Percentiles rank a stretch among this genome's conserved stretches.
phyloP scores from a whole-genome alignment of 768 basidiomycete genomes.

The Suillus weaverae region DNA sequence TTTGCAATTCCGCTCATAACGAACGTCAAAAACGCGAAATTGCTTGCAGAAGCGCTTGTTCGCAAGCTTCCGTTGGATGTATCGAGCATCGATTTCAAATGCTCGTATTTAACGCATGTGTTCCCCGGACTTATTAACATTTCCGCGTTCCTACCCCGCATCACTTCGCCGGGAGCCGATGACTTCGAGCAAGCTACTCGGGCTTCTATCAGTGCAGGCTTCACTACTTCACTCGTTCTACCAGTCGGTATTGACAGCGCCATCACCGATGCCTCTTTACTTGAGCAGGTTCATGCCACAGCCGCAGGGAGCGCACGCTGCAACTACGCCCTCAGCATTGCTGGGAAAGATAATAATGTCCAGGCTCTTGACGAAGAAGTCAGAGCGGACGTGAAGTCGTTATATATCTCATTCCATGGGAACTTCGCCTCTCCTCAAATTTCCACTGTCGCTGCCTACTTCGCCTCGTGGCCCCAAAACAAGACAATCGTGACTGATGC shows the following conservation, averaged over 20 bases:
- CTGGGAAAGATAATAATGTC: slow-evolving; percentile 70
- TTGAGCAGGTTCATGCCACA: slow-evolving; percentile 70
- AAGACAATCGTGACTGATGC: slow-evolving; percentile 96
- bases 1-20: slow-evolving; percentile 97
- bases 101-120: slow-evolving; percentile 83
- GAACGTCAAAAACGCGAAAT: slow-evolving; percentile 97
- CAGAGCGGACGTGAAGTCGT: slow-evolving; percentile 74
- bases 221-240: slow-evolving; percentile 80
- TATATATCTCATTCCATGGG: slow-evolving; percentile 80
- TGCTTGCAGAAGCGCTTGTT: slow-evolving; percentile 90
- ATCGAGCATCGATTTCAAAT: slow-evolving; percentile 89
- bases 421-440: slow-evolving; percentile 53
- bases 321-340: slow-evolving; percentile 83
- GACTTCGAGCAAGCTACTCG: slow-evolving; percentile 71
- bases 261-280: slow-evolving; percentile 65
- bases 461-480: slow-evolving; percentile 85
- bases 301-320: slow-evolving; percentile 69
- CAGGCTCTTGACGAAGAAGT: slow-evolving; percentile 69
- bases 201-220: slow-evolving; percentile 86
- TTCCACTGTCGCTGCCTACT: slow-evolving; percentile 80
- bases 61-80: slow-evolving; percentile 90
- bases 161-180: slow-evolving; percentile 44
- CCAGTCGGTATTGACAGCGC: slow-evolving; percentile 62
- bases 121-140: slow-evolving; percentile 94
- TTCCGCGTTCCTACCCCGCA: slow-evolving; percentile 77